Evolutionary conservation across 2,329 filamentous ascomycete species (phyloP).

Genomic region (Ophiostoma piceae): DNA sequence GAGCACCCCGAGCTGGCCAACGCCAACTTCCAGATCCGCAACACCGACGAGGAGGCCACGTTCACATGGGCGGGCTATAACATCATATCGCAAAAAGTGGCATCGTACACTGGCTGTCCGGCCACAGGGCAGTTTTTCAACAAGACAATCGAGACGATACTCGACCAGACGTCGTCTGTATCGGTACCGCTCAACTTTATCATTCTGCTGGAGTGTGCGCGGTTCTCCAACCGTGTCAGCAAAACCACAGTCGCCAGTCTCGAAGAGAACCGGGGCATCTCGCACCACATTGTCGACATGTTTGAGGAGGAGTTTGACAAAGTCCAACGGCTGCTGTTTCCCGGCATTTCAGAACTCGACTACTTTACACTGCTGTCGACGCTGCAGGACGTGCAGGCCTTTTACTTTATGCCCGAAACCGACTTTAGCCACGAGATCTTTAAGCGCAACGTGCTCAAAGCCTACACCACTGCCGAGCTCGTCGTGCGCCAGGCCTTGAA

Average conservation of each 20-base stretch:
- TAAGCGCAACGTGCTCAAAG: conserved; percentile 43
- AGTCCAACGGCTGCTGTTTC: conserved; percentile 43
- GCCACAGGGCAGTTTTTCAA: conserved; percentile 44
- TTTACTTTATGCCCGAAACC: conserved; percentile 46
- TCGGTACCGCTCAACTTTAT: conserved; percentile 43
- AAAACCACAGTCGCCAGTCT: conserved; percentile 45
- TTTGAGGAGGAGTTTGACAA: conserved; percentile 51
- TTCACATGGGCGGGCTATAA: conserved; percentile 52
- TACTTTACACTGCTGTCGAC: conserved; percentile 46
- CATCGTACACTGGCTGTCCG: conserved; percentile 43
- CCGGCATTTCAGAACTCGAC: conserved; percentile 45
- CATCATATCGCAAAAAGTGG: conserved; percentile 45
- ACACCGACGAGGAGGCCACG: conserved; percentile 48
- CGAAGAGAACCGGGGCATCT: conserved; percentile 43
- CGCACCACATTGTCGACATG: conserved; percentile 43
- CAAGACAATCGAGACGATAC: conserved; percentile 44
- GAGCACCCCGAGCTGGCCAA: conserved; percentile 46
- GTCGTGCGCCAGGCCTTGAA: conserved; percentile 41
- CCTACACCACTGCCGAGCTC: conserved; percentile 45
- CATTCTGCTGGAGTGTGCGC: conserved; percentile 46
- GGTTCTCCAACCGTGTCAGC: conserved; percentile 47
- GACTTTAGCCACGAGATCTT: conserved; percentile 38
- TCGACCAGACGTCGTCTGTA: conserved; percentile 39
- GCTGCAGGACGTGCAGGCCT: conserved; percentile 49
- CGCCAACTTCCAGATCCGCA: conserved; percentile 39